phyloP scores from a whole-genome alignment of 108 stramenopile genomes.

The Mayamaea pseudoterrestris region DNA sequence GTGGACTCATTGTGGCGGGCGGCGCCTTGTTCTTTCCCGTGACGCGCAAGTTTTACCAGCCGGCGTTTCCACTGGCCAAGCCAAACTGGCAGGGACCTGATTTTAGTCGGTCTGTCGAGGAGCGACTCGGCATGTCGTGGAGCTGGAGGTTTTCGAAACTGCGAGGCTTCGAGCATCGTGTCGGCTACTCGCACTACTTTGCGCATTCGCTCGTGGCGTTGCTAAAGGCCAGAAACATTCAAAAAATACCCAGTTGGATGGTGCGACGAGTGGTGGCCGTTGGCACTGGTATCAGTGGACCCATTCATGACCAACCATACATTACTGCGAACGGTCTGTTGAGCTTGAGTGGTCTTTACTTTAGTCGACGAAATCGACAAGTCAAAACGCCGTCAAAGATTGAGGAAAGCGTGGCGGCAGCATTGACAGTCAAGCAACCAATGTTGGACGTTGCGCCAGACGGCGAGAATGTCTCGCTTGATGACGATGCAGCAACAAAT shows the following conservation, averaged over 20 bases:
- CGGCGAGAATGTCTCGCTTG: too few species aligned
- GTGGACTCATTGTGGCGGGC: constrained; percentile 9
- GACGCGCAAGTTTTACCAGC: constrained; percentile 16
- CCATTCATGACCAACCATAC: constrained; percentile 40
- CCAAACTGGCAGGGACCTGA: constrained; percentile 16
- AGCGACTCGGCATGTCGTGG: constrained; percentile 47
- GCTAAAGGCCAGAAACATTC: constrained; percentile 10
- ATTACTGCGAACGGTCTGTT: constrained; percentile 38
- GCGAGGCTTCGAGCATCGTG: constrained; percentile 45
- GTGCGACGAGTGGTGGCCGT: constrained; percentile 32
- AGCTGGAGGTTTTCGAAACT: constrained; percentile 39
- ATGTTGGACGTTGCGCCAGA: too few species aligned
- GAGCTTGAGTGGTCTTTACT: constrained; percentile 57
- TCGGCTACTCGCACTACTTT: constrained; percentile 44
- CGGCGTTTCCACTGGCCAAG: constrained; percentile 5
- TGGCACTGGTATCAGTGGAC: constrained; percentile 35
- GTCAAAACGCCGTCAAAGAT: too few species aligned
- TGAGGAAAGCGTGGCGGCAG: too few species aligned
- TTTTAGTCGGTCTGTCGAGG: constrained; percentile 37
- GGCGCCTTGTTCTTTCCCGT: constrained; percentile 4
- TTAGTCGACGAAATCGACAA: background rate
- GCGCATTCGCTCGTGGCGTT: constrained; percentile 42
- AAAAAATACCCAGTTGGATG: constrained; percentile 15
- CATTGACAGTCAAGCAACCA: too few species aligned
- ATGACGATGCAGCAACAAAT: too few species aligned